Base-by-base conservation (phyloP, 2,329 filamentous ascomycete species). In the Diaporthe destruens region DNA sequence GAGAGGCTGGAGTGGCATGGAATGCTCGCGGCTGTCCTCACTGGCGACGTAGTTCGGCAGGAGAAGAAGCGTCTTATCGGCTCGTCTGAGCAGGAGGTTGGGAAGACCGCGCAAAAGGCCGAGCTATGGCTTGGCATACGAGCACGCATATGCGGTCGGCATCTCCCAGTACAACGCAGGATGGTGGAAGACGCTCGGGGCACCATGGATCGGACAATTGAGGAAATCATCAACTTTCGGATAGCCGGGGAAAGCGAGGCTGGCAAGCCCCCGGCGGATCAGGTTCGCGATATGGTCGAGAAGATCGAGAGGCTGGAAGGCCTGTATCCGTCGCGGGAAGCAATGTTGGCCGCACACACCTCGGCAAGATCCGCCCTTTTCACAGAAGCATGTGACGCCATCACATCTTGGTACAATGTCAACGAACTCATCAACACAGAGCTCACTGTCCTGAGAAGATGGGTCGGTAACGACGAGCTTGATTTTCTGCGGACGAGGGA, bases 1-100 rank as follows among this genome's bases (percentile, higher is more conserved):
- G 96, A 98, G 82, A 88, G 96, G 56, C 86, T 99, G 32, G 96
- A 99, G 83, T 99, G 96, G 96, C 95, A 99, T 83, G 94, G 94
- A 3, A 99, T 99, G 96, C 85, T 99, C 71, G 94, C 96, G 73
- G 97, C 96, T 18, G 96, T 99, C 5, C 85, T 99, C 76, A 98
- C 95, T 0, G 96, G 96, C 76, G 96, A 99, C 81, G 96, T 99
- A 11, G 96, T 99, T 72, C 94, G 94, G 78, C 96, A 99, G 82
- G 96, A 99, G 84, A 99, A 99, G 87, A 97, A 98, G 82, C 91
- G 96, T 56, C 83, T 99, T 78, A 96, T 97, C 76, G 95, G 94
- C 57, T 92, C 94, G 5, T 86, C 87, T 16, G 90, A 92, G 69
- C 86, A 87, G 76, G 84, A 88, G 74, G 80, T 84, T 11, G 87